phyloP scores from a whole-genome alignment of 129 eudicot genomes.

The Ambrosia artemisiifolia region DNA sequence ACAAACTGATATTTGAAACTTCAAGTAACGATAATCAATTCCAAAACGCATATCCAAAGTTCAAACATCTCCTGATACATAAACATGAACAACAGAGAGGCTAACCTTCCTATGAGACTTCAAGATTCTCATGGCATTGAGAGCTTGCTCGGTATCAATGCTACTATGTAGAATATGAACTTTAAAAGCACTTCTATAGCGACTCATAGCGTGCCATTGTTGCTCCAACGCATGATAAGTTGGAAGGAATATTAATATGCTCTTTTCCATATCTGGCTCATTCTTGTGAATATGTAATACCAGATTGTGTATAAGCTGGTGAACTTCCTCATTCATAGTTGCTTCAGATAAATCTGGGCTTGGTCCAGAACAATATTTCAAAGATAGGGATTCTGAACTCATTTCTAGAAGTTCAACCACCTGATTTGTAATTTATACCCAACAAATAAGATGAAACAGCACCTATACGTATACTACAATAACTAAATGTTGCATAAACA shows the following conservation, averaged over 20 bases:
- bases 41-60: background rate
- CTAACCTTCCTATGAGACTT: conserved; percentile 81
- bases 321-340: conserved; percentile 55
- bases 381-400: conserved; percentile 42
- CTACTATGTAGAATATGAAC: conserved; percentile 88
- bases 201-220: conserved; percentile 71
- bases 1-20: background rate
- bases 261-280: conserved; percentile 81
- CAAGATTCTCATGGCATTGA: conserved; percentile 74
- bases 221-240: conserved; percentile 80
- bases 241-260: conserved; percentile 89
- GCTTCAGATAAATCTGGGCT: conserved; percentile 64
- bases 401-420: conserved; percentile 67
- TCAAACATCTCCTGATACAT: background rate
- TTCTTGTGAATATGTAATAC: conserved; percentile 77
- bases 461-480: background rate
- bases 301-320: conserved; percentile 75
- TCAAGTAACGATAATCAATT: background rate
- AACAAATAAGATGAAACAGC: conserved; percentile 1
- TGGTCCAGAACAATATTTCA: conserved; percentile 65
- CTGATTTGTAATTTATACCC: conserved; percentile 36
- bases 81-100: background rate
- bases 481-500: conserved; percentile 5
- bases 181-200: conserved; percentile 49
- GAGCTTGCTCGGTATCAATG: conserved; percentile 87